Evolutionary conservation across 345 rosid genomes (phyloP).

Genomic region (Linum usitatissimum): DNA sequence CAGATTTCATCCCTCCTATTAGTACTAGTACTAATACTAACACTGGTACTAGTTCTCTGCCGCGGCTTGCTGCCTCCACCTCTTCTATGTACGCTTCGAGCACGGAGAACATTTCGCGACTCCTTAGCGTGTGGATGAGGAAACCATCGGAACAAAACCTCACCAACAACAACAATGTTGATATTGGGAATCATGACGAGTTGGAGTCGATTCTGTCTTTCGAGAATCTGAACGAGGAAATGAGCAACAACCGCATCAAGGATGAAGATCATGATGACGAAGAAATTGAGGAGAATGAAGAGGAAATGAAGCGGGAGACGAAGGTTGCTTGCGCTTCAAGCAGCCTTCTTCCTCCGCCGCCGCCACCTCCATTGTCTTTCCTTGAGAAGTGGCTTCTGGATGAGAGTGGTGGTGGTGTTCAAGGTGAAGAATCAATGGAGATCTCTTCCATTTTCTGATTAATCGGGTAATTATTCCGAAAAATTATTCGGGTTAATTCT

Average conservation of each 20-base stretch:
- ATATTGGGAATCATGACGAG: conserved; percentile 30
- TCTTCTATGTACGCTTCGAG: conserved; percentile 59
- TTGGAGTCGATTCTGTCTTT: conserved; percentile 47
- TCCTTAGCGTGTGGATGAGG: conserved; percentile 86
- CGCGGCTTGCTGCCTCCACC: not conserved
- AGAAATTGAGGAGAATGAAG: not conserved
- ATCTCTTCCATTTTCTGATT: conserved; percentile 12
- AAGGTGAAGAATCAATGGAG: conserved; percentile 19
- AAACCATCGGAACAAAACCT: conserved; percentile 1
- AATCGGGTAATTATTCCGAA: not conserved
- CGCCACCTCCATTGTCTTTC: conserved; percentile 51
- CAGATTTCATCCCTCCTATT: not conserved
- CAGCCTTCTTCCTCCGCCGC: no score
- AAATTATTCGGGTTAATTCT: not conserved
- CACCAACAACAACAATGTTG: not conserved
- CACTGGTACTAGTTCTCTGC: no score
- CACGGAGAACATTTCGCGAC: conserved; percentile 82
- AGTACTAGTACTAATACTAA: not conserved
- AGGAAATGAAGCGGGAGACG: not conserved
- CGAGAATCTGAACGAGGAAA: conserved; percentile 34
- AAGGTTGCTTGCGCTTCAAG: not conserved
- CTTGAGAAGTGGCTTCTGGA: conserved; percentile 98
- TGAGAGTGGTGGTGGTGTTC: conserved; percentile 28
- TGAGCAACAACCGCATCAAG: conserved; percentile 33
- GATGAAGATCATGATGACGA: conserved; percentile 11